Percentiles rank a stretch among this genome's conserved stretches.
Evolutionary conservation across 495 filamentous ascomycete species (phyloP).

Genomic region (Viridothelium virens): DNA sequence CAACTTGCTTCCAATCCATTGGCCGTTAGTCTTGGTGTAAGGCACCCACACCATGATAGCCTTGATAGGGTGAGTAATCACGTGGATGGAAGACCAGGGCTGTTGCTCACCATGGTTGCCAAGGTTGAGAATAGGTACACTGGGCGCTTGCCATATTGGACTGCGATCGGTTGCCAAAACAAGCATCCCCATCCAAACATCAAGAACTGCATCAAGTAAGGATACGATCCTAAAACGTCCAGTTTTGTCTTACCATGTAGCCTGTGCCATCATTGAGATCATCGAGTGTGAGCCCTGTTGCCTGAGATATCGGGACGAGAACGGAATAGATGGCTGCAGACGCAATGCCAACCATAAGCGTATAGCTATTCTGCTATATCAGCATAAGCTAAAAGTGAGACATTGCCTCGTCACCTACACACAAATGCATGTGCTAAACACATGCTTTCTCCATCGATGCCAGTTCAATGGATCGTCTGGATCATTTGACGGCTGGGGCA

Average conservation of each 20-base stretch:
- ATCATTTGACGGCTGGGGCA: slow-evolving; percentile 26
- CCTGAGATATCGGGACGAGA: slow-evolving; percentile 49
- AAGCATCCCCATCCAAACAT: slow-evolving; percentile 47
- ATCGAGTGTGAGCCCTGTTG: slow-evolving; percentile 45
- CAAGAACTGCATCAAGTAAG: slow-evolving; percentile 15
- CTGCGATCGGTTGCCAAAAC: slow-evolving; percentile 61
- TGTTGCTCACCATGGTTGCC: slow-evolving; percentile 39
- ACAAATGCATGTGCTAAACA: slow-evolving; percentile 14
- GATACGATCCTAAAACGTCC: too few species aligned
- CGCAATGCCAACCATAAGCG: slow-evolving; percentile 52
- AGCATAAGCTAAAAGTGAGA: too few species aligned
- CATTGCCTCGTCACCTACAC: slow-evolving; percentile 18
- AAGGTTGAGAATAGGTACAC: slow-evolving; percentile 52
- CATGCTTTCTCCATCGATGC: slow-evolving; percentile 28
- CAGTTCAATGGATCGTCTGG: slow-evolving; percentile 30
- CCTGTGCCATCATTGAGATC: slow-evolving; percentile 56
- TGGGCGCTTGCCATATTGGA: slow-evolving; percentile 60
- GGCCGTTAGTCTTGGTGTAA: slow-evolving; percentile 44
- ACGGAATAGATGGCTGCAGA: slow-evolving; percentile 56
- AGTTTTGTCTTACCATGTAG: slow-evolving; percentile 36
- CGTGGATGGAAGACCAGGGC: too few species aligned
- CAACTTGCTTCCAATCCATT: slow-evolving; percentile 58
- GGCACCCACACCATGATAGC: slow-evolving; percentile 41
- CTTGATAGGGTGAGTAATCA: too few species aligned
- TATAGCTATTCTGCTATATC: slow-evolving; percentile 35